Conservation (phyloP, 2,329 filamentous ascomycete species). For the Pleomassaria siparia region DNA sequence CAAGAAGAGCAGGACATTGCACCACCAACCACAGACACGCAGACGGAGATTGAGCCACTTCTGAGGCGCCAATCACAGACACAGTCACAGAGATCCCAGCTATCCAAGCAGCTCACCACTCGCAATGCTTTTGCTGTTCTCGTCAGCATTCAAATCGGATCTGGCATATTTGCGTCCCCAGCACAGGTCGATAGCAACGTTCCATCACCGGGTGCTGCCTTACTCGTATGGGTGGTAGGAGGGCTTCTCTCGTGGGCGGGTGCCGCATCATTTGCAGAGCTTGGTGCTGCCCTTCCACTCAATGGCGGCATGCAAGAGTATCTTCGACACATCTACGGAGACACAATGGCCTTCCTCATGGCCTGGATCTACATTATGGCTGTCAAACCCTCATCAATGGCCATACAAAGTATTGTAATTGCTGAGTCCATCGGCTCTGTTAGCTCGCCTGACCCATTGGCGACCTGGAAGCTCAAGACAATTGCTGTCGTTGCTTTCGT, state of each 20-base stretch:
- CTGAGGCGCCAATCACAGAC: conserved; percentile 21
- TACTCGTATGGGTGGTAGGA: conserved; percentile 63
- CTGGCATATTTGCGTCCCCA: conserved; percentile 66
- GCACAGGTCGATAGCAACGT: conserved; percentile 65
- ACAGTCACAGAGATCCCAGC: conserved; percentile 11
- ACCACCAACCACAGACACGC: conserved; percentile 9
- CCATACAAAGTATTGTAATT: conserved; percentile 66
- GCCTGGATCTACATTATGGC: conserved; percentile 68
- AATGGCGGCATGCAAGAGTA: conserved; percentile 67
- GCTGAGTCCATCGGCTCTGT: conserved; percentile 52
- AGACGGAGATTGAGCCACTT: conserved; percentile 28
- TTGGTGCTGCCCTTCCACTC: conserved; percentile 64
- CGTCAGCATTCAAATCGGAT: conserved; percentile 65
- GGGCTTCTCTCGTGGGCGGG: conserved; percentile 66
- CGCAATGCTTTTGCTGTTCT: conserved; percentile 58
- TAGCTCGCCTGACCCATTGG: conserved; percentile 42
- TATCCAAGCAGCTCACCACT: conserved; percentile 36
- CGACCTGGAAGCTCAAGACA: conserved; percentile 40
- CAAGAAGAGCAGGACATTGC: conserved; percentile 7
- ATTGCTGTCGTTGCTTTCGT: conserved; percentile 40
- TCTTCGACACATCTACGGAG: conserved; percentile 62
- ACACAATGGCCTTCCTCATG: conserved; percentile 62
- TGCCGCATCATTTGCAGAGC: conserved; percentile 62
- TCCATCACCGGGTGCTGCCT: conserved; percentile 60
- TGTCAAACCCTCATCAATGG: conserved; percentile 65